Evolutionary conservation across 345 rosid species (phyloP).

Genomic region (Noccaea caerulescens): DNA sequence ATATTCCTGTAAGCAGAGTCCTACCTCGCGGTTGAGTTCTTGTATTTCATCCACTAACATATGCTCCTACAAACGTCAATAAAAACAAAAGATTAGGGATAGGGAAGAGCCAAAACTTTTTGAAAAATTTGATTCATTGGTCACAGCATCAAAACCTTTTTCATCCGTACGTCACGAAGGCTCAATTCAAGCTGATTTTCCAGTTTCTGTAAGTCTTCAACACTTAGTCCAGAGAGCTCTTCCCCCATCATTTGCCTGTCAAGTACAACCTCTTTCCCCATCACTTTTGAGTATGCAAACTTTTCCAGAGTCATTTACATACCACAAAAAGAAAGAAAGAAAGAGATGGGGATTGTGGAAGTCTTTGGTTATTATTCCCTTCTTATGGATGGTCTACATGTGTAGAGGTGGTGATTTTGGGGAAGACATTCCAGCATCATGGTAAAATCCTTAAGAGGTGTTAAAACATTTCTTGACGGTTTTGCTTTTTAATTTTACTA

Average conservation of each 20-base stretch:
- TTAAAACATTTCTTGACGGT: background rate
- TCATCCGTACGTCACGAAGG: conserved; percentile 61
- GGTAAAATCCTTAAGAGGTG: conserved; percentile 29
- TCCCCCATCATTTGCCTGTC: conserved; percentile 84
- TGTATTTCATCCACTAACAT: conserved; percentile 57
- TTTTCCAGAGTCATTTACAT: conserved; percentile 7
- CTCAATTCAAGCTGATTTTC: conserved; percentile 76
- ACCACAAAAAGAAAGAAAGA: background rate
- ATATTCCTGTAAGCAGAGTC: background rate
- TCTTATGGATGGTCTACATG: conserved; percentile 18
- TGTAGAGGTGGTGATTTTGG: conserved; percentile 23
- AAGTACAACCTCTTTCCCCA: conserved; percentile 23
- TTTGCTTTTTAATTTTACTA: conserved; percentile 1
- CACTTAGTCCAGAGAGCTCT: conserved; percentile 67
- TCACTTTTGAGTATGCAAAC: conserved; percentile 25
- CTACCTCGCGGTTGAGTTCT: conserved; percentile 65
- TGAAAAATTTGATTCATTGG: background rate
- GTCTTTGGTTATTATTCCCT: conserved; percentile 19
- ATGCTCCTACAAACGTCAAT: conserved; percentile 57
- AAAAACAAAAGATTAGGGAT: background rate
- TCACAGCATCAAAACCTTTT: conserved; percentile 52
- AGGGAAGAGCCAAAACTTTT: too few species aligned
- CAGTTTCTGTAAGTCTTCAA: conserved; percentile 64
- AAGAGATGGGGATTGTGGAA: conserved; percentile 1
- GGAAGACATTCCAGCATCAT: conserved; percentile 25